phyloP scores from a whole-genome alignment of 495 filamentous ascomycete species.

The Choiromyces venosus region DNA sequence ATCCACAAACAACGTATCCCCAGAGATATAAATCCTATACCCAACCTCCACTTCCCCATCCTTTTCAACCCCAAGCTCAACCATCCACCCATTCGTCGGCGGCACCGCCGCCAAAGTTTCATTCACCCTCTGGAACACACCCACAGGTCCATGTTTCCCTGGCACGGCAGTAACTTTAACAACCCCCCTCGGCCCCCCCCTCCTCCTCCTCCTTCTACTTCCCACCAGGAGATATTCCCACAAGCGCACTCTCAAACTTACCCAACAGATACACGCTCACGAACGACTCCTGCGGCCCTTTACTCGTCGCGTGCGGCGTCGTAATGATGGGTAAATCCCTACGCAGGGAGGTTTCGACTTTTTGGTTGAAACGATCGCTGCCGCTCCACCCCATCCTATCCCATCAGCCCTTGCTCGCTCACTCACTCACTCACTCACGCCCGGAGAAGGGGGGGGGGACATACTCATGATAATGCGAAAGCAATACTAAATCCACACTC shows the following conservation, averaged over 20 bases:
- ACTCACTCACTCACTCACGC: neutral
- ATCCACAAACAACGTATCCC: slow-evolving; percentile 63
- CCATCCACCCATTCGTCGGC: slow-evolving; percentile 67
- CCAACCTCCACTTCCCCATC: slow-evolving; percentile 46
- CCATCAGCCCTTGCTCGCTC: slow-evolving; percentile 41
- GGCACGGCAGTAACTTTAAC: slow-evolving; percentile 63
- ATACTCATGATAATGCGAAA: slow-evolving; percentile 62
- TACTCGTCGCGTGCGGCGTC: too few species aligned
- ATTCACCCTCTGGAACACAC: slow-evolving; percentile 49
- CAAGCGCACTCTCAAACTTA: too few species aligned
- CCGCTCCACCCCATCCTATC: too few species aligned
- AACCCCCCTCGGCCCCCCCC: too few species aligned
- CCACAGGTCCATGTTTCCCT: slow-evolving; percentile 58
- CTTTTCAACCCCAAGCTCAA: slow-evolving; percentile 55
- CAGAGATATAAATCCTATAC: slow-evolving; percentile 66
- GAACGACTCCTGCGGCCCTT: too few species aligned
- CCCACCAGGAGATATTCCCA: too few species aligned
- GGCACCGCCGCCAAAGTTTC: slow-evolving; percentile 60
- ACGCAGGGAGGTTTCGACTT: too few species aligned
- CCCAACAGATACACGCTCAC: too few species aligned
- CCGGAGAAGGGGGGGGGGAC: neutral
- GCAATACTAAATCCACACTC: slow-evolving; percentile 55
- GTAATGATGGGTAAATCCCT: too few species aligned
- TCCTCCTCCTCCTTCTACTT: too few species aligned
- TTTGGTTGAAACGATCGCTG: too few species aligned